Evolutionary conservation across 2,329 filamentous ascomycete species (phyloP).

Genomic region (Colletotrichum cereale): DNA sequence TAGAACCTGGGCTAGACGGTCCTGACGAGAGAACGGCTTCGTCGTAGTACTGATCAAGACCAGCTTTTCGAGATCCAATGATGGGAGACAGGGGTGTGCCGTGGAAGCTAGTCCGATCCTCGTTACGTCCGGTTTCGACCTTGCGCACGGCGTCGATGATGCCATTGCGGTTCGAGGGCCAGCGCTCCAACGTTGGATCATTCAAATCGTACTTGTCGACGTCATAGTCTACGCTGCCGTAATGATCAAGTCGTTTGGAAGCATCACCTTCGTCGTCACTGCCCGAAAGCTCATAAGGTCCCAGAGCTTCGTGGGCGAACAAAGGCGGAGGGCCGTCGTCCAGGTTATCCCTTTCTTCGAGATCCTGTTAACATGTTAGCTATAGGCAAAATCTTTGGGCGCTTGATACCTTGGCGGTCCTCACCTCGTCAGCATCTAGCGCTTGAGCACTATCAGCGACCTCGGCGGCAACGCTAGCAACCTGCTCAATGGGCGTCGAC

Average conservation of each 20-base stretch:
- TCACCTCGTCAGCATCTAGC: conserved; percentile 48
- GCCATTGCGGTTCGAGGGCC: conserved; percentile 59
- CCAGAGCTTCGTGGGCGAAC: conserved; percentile 62
- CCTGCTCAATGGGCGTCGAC: conserved; percentile 55
- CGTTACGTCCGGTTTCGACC: conserved; percentile 58
- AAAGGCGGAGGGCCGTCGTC: conserved; percentile 52
- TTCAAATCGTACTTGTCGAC: conserved; percentile 53
- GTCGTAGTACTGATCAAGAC: conserved; percentile 52
- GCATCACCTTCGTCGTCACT: conserved; percentile 47
- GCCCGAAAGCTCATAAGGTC: conserved; percentile 54
- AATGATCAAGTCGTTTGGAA: conserved; percentile 13
- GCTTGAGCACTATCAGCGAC: conserved; percentile 57
- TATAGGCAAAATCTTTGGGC: too few relatives aligned
- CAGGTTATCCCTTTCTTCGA: conserved; percentile 35
- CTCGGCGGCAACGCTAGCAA: conserved; percentile 58
- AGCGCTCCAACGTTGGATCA: conserved; percentile 62
- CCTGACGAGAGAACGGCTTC: conserved; percentile 52
- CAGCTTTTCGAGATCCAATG: conserved; percentile 50
- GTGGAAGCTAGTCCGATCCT: conserved; percentile 54
- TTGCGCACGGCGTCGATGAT: conserved; percentile 61
- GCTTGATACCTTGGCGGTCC: not conserved
- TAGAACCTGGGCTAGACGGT: conserved; percentile 50
- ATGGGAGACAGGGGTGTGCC: conserved; percentile 53
- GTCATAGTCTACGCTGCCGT: conserved; percentile 41
- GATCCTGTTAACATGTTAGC: conserved; percentile 17